A percentile compares a stretch with the other conserved stretches of the same genome.
Evolutionary conservation across 2,329 filamentous ascomycete genomes (phyloP).

Genomic region (Sclerotinia nivalis): DNA sequence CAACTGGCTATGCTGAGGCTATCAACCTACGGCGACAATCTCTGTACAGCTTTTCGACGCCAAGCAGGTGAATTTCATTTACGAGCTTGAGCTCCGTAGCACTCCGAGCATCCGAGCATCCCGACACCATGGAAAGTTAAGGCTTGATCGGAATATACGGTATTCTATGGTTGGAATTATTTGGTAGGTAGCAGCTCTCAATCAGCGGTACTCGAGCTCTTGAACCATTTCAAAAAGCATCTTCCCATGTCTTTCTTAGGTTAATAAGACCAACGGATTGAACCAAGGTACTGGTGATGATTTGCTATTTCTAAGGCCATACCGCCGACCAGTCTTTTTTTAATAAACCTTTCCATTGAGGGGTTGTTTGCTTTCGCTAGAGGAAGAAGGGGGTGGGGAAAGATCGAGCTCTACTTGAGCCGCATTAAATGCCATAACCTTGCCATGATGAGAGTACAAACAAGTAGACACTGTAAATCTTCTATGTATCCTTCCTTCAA

Average conservation of each 20-base stretch:
- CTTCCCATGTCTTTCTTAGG: background rate
- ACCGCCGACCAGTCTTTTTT: no score
- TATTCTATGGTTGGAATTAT: background rate
- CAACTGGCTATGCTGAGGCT: background rate
- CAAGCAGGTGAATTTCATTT: background rate
- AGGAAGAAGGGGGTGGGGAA: background rate
- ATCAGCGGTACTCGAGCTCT: background rate
- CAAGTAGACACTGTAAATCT: background rate
- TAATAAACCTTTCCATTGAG: background rate
- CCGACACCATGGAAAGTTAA: background rate
- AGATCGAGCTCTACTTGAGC: slow-evolving; percentile 1
- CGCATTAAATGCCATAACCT: background rate
- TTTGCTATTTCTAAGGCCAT: background rate
- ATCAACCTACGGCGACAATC: background rate
- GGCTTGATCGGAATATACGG: background rate
- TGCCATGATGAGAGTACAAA: background rate
- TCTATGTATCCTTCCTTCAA: background rate
- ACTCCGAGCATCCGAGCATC: slow-evolving; percentile 11
- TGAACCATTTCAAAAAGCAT: background rate
- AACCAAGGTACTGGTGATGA: background rate
- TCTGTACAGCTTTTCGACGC: background rate
- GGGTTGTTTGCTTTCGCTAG: background rate
- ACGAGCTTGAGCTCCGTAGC: slow-evolving; percentile 9
- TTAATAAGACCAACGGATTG: background rate
- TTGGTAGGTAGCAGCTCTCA: background rate